These are phyloP conservation scores for Corylus avellana DNA, from an alignment of 306 rosid genomes.

Conservation along the genomic window DNA sequence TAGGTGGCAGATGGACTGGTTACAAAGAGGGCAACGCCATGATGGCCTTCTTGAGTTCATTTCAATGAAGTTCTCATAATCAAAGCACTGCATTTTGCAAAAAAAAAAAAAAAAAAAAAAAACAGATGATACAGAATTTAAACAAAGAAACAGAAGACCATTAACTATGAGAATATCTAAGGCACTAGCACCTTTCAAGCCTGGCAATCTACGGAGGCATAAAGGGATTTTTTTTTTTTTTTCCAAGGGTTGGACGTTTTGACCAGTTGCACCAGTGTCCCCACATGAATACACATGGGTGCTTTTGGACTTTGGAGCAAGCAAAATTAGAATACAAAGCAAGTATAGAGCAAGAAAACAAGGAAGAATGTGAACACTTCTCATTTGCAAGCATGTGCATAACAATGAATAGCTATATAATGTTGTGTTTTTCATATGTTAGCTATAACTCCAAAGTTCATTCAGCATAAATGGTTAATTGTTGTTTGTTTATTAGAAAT, in stretches of 20 bases:
- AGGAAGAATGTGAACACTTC: not conserved
- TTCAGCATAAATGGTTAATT: not conserved
- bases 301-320: not conserved
- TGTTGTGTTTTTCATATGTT: not conserved
- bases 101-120: not conserved
- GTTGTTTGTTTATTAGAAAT: not conserved
- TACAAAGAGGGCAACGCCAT: conserved; percentile 7
- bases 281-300: not conserved
- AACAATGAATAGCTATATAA: not conserved
- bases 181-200: not conserved
- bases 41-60: conserved; percentile 5
- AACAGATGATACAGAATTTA: not conserved
- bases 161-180: not conserved
- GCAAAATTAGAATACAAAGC: not conserved
- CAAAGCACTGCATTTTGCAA: conserved; percentile 6
- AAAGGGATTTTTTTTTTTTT: not conserved
- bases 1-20: not conserved
- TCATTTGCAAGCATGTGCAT: not conserved
- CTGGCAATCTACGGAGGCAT: not conserved
- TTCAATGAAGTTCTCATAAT: conserved; percentile 2
- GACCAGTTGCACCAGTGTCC: not conserved
- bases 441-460: not conserved
- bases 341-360: not conserved
- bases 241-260: not conserved
- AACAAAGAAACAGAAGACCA: not conserved